Evolutionary conservation across 2,329 filamentous ascomycete genomes (phyloP), one percentile per base, ranked within the genome.

Genomic region (Zymoseptoria passerinii): DNA sequence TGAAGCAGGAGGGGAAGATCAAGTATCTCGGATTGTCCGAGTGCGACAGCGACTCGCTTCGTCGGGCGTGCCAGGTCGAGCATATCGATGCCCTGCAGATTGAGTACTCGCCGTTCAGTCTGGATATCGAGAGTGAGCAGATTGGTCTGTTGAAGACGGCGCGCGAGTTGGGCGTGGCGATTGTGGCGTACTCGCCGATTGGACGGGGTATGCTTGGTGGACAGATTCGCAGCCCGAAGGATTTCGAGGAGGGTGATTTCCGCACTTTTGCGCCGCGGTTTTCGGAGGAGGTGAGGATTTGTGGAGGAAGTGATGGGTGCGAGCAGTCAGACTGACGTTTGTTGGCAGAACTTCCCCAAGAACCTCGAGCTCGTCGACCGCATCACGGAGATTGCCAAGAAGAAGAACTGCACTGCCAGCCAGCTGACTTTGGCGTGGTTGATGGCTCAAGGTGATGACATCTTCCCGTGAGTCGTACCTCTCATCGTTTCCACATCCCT

Each of bases 371-470:
- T 86, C 2, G 78, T 84, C 2, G 77, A 81, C 29, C 69, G 70
- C 18, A 75, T 87, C 57, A 68, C 72, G 3, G 72, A 66, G 4
- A 66, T 86, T 5, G 83, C 82, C 0, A 71, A 76, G 49, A 74
- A 72, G 61, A 86, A 87, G 71, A 77, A 74, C 3, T 77, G 75
- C 51, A 84, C 84, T 0, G 64, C 82, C 0, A 77, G 76, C 1
- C 80, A 89, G 67, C 67, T 89, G 29, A 80, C 82, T 1, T 73
- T 88, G 28, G 84, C 84, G 0, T 88, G 85, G 84, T 64, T 88
- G 57, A 65, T 85, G 62, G 78, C 78, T 3, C 83, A 87, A 65
- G 70, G 70, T 13, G 75, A 80, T 2, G 81, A 85, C 63, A 75
- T 87, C 53, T 79, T 84, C 65, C 82, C 85, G 0, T 50, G 23